Conservation (phyloP, 371 early-diverging fungal genomes). For the Sporodiniella umbellata region DNA sequence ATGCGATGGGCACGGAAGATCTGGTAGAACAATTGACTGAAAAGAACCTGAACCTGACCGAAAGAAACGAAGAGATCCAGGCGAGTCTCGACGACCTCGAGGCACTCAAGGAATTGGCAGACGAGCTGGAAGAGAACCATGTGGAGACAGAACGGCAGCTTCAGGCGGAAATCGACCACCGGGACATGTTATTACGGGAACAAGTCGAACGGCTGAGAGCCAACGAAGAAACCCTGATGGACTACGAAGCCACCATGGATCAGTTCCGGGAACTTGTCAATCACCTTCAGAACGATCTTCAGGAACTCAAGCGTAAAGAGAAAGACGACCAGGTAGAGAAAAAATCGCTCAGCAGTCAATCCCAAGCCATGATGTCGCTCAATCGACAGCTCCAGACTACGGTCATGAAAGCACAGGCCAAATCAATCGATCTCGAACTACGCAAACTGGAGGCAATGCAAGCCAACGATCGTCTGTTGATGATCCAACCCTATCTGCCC, state of each 20-base stretch:
- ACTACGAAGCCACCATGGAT: conserved; percentile 79
- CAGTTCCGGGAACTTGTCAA: conserved; percentile 86
- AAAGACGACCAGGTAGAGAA: conserved; percentile 51
- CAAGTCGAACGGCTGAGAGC: conserved; percentile 56
- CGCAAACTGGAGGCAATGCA: conserved; percentile 82
- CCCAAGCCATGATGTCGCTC: conserved; percentile 84
- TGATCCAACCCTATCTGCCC: conserved; percentile 76
- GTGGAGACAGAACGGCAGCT: conserved; percentile 83
- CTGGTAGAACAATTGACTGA: conserved; percentile 77
- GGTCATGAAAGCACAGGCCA: conserved; percentile 82
- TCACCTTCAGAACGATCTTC: conserved; percentile 71
- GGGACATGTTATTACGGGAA: conserved; percentile 67
- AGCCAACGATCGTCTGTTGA: conserved; percentile 72
- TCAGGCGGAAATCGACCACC: conserved; percentile 79
- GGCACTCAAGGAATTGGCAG: conserved; percentile 85
- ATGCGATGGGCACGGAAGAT: conserved; percentile 77
- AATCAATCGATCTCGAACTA: conserved; percentile 86
- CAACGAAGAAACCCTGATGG: conserved; percentile 78
- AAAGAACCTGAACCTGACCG: conserved; percentile 72
- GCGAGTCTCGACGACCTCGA: conserved; percentile 83
- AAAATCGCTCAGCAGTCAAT: conserved; percentile 59
- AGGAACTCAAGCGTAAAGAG: conserved; percentile 65
- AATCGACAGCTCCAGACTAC: conserved; percentile 79
- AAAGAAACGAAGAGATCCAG: conserved; percentile 76
- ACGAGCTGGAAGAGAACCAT: conserved; percentile 90